Evolutionary conservation across 345 rosid genomes (phyloP), one percentile per base, ranked within the genome.

Genomic region (Gossypium ekmanianum): DNA sequence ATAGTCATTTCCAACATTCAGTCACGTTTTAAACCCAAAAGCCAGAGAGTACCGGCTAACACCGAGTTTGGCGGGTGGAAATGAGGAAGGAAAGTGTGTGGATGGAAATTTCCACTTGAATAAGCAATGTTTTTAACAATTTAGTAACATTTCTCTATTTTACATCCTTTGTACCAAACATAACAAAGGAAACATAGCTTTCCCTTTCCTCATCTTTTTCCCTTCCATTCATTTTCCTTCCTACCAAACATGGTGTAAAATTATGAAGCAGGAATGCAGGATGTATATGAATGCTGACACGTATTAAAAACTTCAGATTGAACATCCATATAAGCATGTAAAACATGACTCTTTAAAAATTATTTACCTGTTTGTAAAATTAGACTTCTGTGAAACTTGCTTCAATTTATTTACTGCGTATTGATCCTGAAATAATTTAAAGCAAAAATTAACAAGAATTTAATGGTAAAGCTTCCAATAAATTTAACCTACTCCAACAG

Each of bases 281-380:
- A 39, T 47, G 55, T 67, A 45, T 73, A 74, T 17, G 16, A 12
- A 18, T 14, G 55, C 34, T 13, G 26, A 18, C 51, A 73, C 74
- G 48, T 74, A 68, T 48, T 55, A 5, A 54, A 9, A 56, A 43
- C 65, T 65, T 65, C 43, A 61, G 43, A 27, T 24, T 17, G 54
- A 72, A 24, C 39, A 50, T 12, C 14, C 57, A 62, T 3, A 24
- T 5, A 17, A 34, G 18, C 39, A 48, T 55, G 7, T 55, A 34
- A 11, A 65, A 9, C 9, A 16, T 29, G 74, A 18, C n/a, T 50
- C 22, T 45, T 27, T 2, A 27, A 3, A 43, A 22, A 10, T 62
- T 18, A 74, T 39, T 61, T 89, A 96, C 99, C 97, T 93, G 88
- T 96, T 96, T 58, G 83, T 87, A 84, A 86, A 96, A 78, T 82